Evolutionary conservation across 2,329 filamentous ascomycete genomes (phyloP).

Genomic region (Fusarium xyrophilum): DNA sequence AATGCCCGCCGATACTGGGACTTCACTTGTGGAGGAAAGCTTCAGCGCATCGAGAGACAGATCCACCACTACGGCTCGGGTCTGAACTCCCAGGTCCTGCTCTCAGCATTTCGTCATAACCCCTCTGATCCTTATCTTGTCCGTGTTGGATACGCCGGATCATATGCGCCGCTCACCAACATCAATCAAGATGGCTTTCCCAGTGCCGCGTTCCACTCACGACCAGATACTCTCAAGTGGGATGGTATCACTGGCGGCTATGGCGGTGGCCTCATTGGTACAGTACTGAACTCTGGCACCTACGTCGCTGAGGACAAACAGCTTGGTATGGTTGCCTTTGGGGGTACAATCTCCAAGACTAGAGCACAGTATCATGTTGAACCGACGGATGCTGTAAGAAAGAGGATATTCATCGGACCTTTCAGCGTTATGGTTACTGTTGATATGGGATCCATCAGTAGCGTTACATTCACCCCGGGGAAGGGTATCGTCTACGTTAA

Average conservation of each 20-base stretch:
- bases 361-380: constrained; percentile 45
- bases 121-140: constrained; percentile 58
- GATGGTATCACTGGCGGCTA: constrained; percentile 66
- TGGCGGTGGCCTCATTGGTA: constrained; percentile 60
- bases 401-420: constrained; percentile 56
- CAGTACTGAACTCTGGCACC: constrained; percentile 57
- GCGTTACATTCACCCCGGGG: constrained; percentile 44
- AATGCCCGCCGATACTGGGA: constrained; percentile 69
- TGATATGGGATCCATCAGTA: constrained; percentile 53
- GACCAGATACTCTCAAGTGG: constrained; percentile 62
- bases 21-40: constrained; percentile 56
- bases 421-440: constrained; percentile 51
- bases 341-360: constrained; percentile 49
- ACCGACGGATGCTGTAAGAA: constrained; percentile 55
- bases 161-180: constrained; percentile 60
- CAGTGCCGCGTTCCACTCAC: constrained; percentile 63
- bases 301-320: constrained; percentile 56
- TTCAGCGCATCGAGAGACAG: constrained; percentile 51
- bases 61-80: constrained; percentile 68
- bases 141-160: constrained; percentile 62
- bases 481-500: constrained; percentile 26
- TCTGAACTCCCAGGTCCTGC: constrained; percentile 62
- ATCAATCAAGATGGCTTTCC: constrained; percentile 63
- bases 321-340: constrained; percentile 58
- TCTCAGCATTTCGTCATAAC: constrained; percentile 57